phyloP scores from a whole-genome alignment of 1,284 basidiomycete genomes.

The Golubevia pallescens region DNA sequence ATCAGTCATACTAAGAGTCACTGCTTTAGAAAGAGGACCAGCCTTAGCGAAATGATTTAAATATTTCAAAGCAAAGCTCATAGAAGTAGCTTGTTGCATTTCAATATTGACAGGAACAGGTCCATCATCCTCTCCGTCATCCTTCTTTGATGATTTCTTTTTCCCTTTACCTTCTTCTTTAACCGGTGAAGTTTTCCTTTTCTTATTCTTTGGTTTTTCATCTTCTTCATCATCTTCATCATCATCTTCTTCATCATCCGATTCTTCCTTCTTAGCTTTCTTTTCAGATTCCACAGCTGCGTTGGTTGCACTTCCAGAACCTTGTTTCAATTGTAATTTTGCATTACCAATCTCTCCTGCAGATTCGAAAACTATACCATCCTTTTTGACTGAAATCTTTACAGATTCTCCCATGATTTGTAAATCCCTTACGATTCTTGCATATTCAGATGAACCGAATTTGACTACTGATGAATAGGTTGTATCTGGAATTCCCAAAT shows the following conservation, averaged over 20 bases:
- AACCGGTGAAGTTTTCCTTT: conserved; percentile 40
- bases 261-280: conserved; percentile 17
- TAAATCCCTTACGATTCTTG: conserved; percentile 55
- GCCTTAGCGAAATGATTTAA: conserved; percentile 60
- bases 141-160: not conserved
- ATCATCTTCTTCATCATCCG: conserved; percentile 23
- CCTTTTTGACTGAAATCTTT: conserved; percentile 59
- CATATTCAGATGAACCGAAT: conserved; percentile 54
- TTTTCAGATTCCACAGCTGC: not conserved
- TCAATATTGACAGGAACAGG: conserved; percentile 54
- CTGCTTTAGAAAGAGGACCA: conserved; percentile 47
- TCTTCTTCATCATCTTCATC: not conserved
- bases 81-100: conserved; percentile 54
- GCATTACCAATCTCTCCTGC: conserved; percentile 63
- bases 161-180: too few species aligned
- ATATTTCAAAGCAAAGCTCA: conserved; percentile 62
- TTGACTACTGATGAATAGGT: conserved; percentile 61
- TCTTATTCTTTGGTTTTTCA: conserved; percentile 18
- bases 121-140: not conserved
- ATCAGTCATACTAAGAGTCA: conserved; percentile 59
- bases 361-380: conserved; percentile 52
- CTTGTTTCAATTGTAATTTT: conserved; percentile 61
- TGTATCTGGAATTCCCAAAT: conserved; percentile 62
- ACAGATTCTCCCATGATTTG: conserved; percentile 56
- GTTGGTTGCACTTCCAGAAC: conserved; percentile 30